phyloP scores from a whole-genome alignment of 2,329 filamentous ascomycete species.

The Arthrobotrys musiformis region DNA sequence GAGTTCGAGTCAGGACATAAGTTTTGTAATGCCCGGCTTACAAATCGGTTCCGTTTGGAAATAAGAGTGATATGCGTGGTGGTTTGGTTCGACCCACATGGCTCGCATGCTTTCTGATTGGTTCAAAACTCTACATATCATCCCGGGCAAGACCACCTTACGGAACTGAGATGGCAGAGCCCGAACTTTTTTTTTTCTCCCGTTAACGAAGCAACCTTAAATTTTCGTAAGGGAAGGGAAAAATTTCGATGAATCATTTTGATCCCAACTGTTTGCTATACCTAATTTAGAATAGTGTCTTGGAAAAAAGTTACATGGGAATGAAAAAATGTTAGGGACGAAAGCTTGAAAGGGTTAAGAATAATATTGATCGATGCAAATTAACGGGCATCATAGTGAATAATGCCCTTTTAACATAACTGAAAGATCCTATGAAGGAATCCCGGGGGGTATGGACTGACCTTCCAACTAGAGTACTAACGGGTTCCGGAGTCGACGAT shows the following conservation, averaged over 20 bases:
- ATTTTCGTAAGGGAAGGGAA: conserved; percentile 14
- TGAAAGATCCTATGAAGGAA: not conserved
- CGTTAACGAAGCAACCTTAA: conserved; percentile 31
- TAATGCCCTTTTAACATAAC: too few relatives aligned
- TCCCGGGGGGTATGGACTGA: too few relatives aligned
- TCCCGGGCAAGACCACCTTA: conserved; percentile 3
- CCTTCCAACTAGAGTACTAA: too few relatives aligned
- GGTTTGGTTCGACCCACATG: conserved; percentile 3
- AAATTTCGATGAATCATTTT: conserved; percentile 43
- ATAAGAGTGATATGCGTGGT: not conserved
- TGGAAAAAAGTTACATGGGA: not conserved
- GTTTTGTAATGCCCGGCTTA: conserved; percentile 36
- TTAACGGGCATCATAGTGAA: not conserved
- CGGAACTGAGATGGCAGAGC: not conserved
- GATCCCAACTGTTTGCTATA: not conserved
- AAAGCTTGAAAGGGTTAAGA: too few relatives aligned
- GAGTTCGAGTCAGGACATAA: conserved; percentile 48
- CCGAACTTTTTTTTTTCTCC: conserved; percentile 9
- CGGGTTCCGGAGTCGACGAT: not conserved
- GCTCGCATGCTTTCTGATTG: conserved; percentile 6
- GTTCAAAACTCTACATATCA: not conserved
- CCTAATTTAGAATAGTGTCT: not conserved
- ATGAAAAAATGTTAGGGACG: not conserved
- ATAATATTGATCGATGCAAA: too few relatives aligned
- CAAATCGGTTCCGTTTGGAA: conserved; percentile 29